Base-by-base conservation (phyloP, 768 basidiomycete genomes). In the Chalciporus pseudorubinellus region DNA sequence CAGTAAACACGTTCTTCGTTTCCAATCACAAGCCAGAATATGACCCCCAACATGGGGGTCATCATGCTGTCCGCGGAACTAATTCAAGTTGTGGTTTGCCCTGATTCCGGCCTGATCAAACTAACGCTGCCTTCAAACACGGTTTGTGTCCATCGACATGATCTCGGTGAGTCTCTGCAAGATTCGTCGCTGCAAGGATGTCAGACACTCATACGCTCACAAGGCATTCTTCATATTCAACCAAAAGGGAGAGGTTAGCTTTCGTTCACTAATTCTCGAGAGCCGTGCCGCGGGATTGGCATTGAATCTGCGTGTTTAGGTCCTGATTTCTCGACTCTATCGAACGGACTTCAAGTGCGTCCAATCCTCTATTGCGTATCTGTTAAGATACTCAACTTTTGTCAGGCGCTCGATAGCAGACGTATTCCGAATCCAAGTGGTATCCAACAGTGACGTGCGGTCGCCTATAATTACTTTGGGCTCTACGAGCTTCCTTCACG, bases 151-250 rank as follows among this genome's bases (percentile, higher is more conserved):
- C 29, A 33, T 44, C 34, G 52, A 48, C 46, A 79, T 79, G 77
- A 79, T 79, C 55, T 79, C 77, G 46, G 77, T 79, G 56, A 66
- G 77, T 57, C 44, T 16, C 20, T 20, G 31, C 42, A 11, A 20
- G 39, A 34, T n/a, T 44, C 24, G 33, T 24, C 45, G 48, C 19
- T 16, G 20, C 10, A 36, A 51, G 12, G 29, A 24, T 12, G 38
- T 31, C 13, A 31, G 14, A 48, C 40, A 46, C 54, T 48, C 19
- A 55, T 43, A 14, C 31, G 12, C 20, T 55, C n/a, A 41, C 45
- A 59, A 98, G 95, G 95, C 91, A 43, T 98, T 98, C 83, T 98
- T 98, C 72, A 92, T 98, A 52, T 97, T 98, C 79, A 99, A 98
- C 67, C 93, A 95, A 72, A 98, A 98, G 72, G 97, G 97, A 70